phyloP scores from a whole-genome alignment of 805 yeast species.

The Barnettozyma sp. region DNA sequence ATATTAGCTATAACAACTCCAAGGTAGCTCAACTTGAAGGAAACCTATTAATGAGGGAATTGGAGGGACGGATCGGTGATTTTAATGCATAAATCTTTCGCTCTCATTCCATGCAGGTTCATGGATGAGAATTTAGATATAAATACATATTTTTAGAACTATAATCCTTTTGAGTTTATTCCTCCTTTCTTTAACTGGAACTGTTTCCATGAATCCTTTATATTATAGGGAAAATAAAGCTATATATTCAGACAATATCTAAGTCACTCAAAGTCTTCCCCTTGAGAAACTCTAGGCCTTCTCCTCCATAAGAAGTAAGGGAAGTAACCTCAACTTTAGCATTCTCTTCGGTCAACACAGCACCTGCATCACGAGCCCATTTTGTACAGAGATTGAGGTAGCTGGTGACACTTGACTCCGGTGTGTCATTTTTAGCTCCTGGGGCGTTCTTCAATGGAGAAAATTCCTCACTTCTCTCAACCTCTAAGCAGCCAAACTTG shows the following conservation, averaged over 20 bases:
- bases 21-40: constrained; percentile 10
- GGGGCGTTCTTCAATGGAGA: constrained; percentile 91
- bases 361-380: constrained; percentile 77
- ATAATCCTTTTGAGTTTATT: no score
- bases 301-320: constrained; percentile 67
- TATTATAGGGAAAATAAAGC: no score
- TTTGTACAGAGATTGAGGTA: constrained; percentile 59
- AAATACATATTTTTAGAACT: neutral
- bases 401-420: constrained; percentile 68
- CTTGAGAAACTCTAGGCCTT: constrained; percentile 51
- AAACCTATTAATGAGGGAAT: constrained; percentile 15
- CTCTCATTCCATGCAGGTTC: constrained; percentile 11
- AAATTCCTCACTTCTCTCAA: constrained; percentile 76
- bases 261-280: constrained; percentile 36
- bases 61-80: constrained; percentile 10
- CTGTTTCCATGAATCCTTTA: no score
- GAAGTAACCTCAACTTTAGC: constrained; percentile 72
- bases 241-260: constrained; percentile 23
- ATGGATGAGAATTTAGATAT: neutral
- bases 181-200: no score
- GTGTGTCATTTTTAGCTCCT: constrained; percentile 77
- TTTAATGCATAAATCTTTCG: constrained; percentile 1
- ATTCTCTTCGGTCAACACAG: constrained; percentile 38
- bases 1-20: constrained; percentile 11
- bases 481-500: constrained; percentile 89